These are phyloP conservation scores for Malbranchea cinnamomea DNA, from an alignment of 2,329 filamentous ascomycete genomes.

Conservation along the genomic window DNA sequence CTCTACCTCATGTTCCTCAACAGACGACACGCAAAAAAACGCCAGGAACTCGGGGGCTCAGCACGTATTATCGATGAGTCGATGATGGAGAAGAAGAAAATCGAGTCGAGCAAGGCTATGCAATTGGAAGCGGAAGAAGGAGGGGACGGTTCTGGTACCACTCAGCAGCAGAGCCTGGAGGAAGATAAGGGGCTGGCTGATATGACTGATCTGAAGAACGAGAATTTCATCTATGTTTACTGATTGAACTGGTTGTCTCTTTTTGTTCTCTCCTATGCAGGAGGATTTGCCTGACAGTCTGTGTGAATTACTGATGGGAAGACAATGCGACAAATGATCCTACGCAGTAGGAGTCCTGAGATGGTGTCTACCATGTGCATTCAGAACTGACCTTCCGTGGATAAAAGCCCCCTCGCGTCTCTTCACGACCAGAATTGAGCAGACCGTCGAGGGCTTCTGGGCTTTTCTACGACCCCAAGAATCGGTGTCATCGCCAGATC, in stretches of 20 bases:
- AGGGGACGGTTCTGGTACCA: constrained; percentile 5
- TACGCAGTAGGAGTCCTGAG: no score
- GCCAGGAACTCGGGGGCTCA: constrained; percentile 45
- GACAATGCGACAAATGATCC: no score
- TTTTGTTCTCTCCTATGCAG: no score
- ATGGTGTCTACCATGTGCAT: no score
- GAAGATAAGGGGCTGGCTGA: constrained; percentile 43
- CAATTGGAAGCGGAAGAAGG: constrained; percentile 8
- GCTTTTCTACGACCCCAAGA: no score
- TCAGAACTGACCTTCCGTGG: no score
- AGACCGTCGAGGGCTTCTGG: no score
- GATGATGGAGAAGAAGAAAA: constrained; percentile 42
- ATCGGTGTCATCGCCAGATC: no score
- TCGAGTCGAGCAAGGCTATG: constrained; percentile 14
- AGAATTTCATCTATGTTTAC: constrained; percentile 53
- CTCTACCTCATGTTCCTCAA: constrained; percentile 40
- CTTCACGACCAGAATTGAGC: no score
- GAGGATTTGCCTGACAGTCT: no score
- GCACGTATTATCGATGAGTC: constrained; percentile 44
- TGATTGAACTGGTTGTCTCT: constrained; percentile 16
- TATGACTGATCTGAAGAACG: constrained; percentile 50
- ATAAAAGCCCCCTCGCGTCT: no score
- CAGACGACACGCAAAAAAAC: constrained; percentile 37
- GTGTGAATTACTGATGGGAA: no score
- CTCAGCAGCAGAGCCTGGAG: constrained; percentile 26